These are phyloP conservation scores for Vaccinium vitisidaea DNA, from an alignment of 148 eudicot genomes.

Conservation along the genomic window DNA sequence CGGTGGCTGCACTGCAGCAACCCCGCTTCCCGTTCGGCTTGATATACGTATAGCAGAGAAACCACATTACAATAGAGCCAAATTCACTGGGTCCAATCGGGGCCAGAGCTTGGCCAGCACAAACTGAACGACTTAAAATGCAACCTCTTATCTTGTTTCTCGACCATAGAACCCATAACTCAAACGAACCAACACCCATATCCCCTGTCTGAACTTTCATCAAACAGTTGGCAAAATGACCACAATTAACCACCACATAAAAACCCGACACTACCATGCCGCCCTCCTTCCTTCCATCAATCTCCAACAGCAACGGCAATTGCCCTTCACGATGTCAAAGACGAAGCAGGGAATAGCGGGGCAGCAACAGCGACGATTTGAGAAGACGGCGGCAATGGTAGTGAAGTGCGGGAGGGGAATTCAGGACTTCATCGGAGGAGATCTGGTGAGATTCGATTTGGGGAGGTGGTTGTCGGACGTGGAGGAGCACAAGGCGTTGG, in stretches of 20 bases:
- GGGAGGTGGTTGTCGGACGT: slow-evolving; percentile 84
- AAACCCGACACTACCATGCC: slow-evolving; percentile 11
- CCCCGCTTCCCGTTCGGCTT: no score
- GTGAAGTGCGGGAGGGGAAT: slow-evolving; percentile 38
- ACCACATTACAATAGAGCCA: not conserved
- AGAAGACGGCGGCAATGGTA: not conserved
- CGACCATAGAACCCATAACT: slow-evolving; percentile 26
- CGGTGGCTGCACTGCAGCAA: no score
- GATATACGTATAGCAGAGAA: not conserved
- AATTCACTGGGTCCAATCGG: not conserved
- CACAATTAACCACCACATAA: not conserved
- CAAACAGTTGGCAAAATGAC: not conserved
- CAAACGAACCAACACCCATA: not conserved
- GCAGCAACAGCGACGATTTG: not conserved
- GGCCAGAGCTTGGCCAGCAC: slow-evolving; percentile 5
- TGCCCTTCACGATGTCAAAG: not conserved
- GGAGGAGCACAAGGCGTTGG: slow-evolving; percentile 82
- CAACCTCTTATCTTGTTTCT: slow-evolving; percentile 35
- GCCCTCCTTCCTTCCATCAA: slow-evolving; percentile 18
- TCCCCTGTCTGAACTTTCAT: not conserved
- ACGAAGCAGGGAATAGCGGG: not conserved
- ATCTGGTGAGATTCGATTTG: slow-evolving; percentile 65
- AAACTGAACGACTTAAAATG: not conserved
- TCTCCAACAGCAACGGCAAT: slow-evolving; percentile 11
- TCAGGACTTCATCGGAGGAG: slow-evolving; percentile 87